Base-by-base conservation (phyloP, 345 rosid species). In the Barbarea vulgaris region DNA sequence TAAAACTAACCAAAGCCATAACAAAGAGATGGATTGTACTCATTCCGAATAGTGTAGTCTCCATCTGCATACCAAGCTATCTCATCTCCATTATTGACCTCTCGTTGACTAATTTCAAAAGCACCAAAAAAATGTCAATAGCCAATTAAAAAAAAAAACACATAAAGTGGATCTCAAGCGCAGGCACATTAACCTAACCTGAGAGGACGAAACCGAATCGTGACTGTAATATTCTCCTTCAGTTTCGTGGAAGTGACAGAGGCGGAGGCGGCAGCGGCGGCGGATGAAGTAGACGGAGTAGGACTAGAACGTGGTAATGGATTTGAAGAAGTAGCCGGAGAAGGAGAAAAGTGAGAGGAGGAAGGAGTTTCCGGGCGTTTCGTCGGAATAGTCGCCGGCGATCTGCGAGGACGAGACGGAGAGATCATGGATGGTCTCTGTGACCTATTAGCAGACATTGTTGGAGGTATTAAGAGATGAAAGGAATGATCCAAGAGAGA, bases 1-100 rank as follows among this genome's bases (percentile, higher is more conserved):
- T 17, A 0, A 24, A 4, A 80, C 97, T 73, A 76, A 91, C 97
- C 97, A 80, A 87, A 89, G 66, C 86, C 88, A 79, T 89, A 91
- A 77, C 88, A 91, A 82, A 82, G 80, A 25, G 87, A 74, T 71
- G 88, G 74, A 71, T 89, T 91, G 62, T 79, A 83, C 85, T 89
- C 94, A 64, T 89, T 89, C 80, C 89, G 74, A 76, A 89, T 87
- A 5, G 97, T 83, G 67, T 50, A 83, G 73, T 86, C 90, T 56
- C 93, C 95, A 74, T 89, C 97, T 3, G 97, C 97, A 67, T 87
- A 89, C 97, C 97, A 87, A 0, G 95, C 90, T 51, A 87, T 80
- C 85, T 87, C 95, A 71, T 89, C 95, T 36, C 97, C 97, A 81
- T 87, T 86, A 62, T 81, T 85, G 74, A 89, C 85, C 82, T 91